Percentiles rank a stretch among this genome's conserved stretches.
Conservation (phyloP, 257 asterid genomes). For the Solanum paucissectum region DNA sequence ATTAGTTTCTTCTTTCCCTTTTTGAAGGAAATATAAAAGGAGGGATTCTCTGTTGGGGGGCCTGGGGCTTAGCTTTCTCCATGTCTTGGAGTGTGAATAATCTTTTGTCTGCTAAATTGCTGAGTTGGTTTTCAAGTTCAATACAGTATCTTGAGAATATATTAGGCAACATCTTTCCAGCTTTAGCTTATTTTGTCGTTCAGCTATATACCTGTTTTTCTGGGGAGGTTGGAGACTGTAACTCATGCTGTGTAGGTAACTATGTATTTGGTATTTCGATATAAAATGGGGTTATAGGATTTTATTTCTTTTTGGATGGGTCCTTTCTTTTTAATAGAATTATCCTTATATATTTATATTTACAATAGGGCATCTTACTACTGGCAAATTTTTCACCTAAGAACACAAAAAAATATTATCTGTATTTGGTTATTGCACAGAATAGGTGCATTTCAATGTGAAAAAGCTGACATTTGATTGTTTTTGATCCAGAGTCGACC, state of each 20-base stretch:
- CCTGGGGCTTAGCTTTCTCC: background rate
- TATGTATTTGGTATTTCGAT: background rate
- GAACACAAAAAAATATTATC: background rate
- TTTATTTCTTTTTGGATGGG: background rate
- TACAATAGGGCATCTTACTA: background rate
- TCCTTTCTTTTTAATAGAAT: background rate
- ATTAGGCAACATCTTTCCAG: background rate
- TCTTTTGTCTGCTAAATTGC: background rate
- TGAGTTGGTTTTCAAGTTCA: background rate
- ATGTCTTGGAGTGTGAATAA: background rate
- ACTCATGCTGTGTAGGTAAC: background rate
- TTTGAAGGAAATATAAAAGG: background rate
- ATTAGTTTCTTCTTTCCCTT: background rate
- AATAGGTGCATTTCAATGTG: background rate
- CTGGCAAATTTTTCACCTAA: background rate
- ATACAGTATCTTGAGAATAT: background rate
- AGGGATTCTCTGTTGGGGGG: background rate
- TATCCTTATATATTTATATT: background rate
- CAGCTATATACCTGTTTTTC: background rate
- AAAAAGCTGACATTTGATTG: background rate
- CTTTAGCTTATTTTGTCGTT: background rate
- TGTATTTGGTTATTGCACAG: background rate
- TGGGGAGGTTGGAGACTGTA: background rate
- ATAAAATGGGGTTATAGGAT: background rate
- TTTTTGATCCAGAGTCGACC: slow-evolving; percentile 74